Conservation (phyloP, 768 basidiomycete species). For the Tephrocybe rancida region DNA sequence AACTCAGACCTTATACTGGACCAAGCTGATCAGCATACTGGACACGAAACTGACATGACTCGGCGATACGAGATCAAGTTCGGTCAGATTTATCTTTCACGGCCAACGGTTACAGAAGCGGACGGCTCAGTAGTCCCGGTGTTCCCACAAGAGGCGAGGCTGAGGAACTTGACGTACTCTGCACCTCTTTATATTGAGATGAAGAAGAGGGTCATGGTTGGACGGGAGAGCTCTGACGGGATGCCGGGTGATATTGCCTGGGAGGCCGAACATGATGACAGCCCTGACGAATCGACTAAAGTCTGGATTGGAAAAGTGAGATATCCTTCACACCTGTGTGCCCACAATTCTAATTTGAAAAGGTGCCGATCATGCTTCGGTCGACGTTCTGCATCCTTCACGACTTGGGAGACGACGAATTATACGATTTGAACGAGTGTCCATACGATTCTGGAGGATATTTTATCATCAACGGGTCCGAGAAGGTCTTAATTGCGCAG, state of each 20-base stretch:
- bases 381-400: constrained; percentile 94
- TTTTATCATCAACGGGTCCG: constrained; percentile 99
- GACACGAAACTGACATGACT: constrained; percentile 76
- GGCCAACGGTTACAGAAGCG: constrained; percentile 92
- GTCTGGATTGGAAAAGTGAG: constrained; percentile 94
- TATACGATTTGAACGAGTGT: constrained; percentile 95
- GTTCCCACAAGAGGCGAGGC: constrained; percentile 94
- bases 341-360: constrained; percentile 9
- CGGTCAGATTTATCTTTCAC: constrained; percentile 95
- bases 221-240: constrained; percentile 80
- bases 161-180: constrained; percentile 95
- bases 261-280: constrained; percentile 72
- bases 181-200: constrained; percentile 96
- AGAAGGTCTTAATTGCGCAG: constrained; percentile 99
- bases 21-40: constrained; percentile 95
- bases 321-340: not conserved
- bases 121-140: constrained; percentile 94
- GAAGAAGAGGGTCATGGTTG: constrained; percentile 81
- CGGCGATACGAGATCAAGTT: constrained; percentile 97
- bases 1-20: constrained; percentile 94
- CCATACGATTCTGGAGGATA: constrained; percentile 99
- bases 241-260: constrained; percentile 79
- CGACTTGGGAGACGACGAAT: constrained; percentile 73
- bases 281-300: constrained; percentile 69
- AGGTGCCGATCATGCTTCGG: constrained; percentile 98